Evolutionary conservation across 2,329 filamentous ascomycete genomes (phyloP).

Genomic region (Escovopsis sp.): DNA sequence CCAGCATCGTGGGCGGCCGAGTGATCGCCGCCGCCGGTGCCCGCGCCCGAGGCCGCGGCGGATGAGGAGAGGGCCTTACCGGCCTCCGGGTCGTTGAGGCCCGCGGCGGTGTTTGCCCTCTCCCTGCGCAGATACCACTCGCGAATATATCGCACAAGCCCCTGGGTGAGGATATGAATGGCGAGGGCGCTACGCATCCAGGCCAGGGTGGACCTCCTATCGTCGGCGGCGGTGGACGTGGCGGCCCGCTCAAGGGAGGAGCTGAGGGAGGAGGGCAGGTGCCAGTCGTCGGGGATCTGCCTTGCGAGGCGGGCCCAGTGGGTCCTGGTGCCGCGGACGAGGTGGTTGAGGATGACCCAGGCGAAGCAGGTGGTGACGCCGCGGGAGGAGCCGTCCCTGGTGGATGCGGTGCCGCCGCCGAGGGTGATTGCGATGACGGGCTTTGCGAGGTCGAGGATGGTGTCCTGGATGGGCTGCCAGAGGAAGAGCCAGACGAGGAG

Average conservation of each 20-base stretch:
- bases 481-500: slow-evolving; percentile 77
- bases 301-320: slow-evolving; percentile 33
- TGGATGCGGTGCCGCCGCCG: slow-evolving; percentile 57
- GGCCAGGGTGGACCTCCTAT: slow-evolving; percentile 44
- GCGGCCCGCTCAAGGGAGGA: slow-evolving; percentile 28
- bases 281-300: slow-evolving; percentile 32
- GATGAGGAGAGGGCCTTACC: slow-evolving; percentile 28
- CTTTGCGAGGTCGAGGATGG: slow-evolving; percentile 80
- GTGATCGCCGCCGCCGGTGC: not conserved
- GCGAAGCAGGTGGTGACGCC: slow-evolving; percentile 57
- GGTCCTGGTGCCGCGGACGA: slow-evolving; percentile 32
- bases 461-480: slow-evolving; percentile 75
- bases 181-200: slow-evolving; percentile 56
- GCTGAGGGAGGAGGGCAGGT: slow-evolving; percentile 29
- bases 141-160: slow-evolving; percentile 54
- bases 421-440: slow-evolving; percentile 85
- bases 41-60: slow-evolving; percentile 18
- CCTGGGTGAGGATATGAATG: slow-evolving; percentile 62
- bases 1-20: slow-evolving; percentile 12
- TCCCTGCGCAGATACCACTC: slow-evolving; percentile 52
- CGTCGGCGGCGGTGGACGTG: slow-evolving; percentile 26
- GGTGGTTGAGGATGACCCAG: slow-evolving; percentile 46
- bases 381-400: slow-evolving; percentile 52
- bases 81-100: slow-evolving; percentile 46
- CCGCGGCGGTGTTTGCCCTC: slow-evolving; percentile 34